These are phyloP conservation scores for Thamnidium elegans DNA, from an alignment of 192 early-diverging fungal species.

Conservation along the genomic window DNA sequence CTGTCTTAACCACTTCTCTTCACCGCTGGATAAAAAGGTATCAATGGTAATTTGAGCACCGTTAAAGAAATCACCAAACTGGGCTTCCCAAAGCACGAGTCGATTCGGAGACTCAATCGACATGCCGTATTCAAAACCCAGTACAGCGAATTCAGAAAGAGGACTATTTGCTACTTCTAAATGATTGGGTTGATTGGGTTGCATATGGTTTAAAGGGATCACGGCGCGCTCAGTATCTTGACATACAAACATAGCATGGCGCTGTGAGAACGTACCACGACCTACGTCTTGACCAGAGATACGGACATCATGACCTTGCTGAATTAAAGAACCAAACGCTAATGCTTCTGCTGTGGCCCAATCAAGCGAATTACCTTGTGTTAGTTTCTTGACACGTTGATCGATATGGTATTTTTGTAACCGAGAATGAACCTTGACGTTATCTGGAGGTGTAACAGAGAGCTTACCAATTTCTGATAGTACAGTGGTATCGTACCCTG, in stretches of 20 bases:
- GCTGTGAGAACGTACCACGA: slow-evolving; percentile 95
- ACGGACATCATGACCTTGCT: slow-evolving; percentile 85
- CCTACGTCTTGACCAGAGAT: slow-evolving; percentile 98
- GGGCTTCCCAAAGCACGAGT: slow-evolving; percentile 95
- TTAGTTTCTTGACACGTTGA: slow-evolving; percentile 67
- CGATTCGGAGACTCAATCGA: slow-evolving; percentile 84
- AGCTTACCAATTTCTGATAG: slow-evolving; percentile 70
- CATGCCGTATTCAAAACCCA: slow-evolving; percentile 95
- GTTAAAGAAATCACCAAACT: slow-evolving; percentile 99
- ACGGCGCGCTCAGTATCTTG: slow-evolving; percentile 83
- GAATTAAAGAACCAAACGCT: slow-evolving; percentile 83
- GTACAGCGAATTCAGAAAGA: slow-evolving; percentile 91
- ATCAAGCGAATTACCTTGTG: slow-evolving; percentile 71
- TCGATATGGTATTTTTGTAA: slow-evolving; percentile 91
- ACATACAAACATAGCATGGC: slow-evolving; percentile 95
- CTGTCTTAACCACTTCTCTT: slow-evolving; percentile 94
- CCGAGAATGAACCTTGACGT: slow-evolving; percentile 78
- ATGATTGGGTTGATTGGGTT: slow-evolving; percentile 15
- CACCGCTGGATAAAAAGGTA: slow-evolving; percentile 83
- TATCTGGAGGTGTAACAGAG: slow-evolving; percentile 71
- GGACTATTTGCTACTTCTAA: slow-evolving; percentile 85
- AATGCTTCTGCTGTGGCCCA: slow-evolving; percentile 96
- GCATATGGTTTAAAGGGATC: slow-evolving; percentile 76
- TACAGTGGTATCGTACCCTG: slow-evolving; percentile 60
- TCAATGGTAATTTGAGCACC: slow-evolving; percentile 95